Percentiles rank a stretch among this genome's conserved stretches.
phyloP scores from a whole-genome alignment of 2,329 filamentous ascomycete genomes.

The Helotiales sp. region DNA sequence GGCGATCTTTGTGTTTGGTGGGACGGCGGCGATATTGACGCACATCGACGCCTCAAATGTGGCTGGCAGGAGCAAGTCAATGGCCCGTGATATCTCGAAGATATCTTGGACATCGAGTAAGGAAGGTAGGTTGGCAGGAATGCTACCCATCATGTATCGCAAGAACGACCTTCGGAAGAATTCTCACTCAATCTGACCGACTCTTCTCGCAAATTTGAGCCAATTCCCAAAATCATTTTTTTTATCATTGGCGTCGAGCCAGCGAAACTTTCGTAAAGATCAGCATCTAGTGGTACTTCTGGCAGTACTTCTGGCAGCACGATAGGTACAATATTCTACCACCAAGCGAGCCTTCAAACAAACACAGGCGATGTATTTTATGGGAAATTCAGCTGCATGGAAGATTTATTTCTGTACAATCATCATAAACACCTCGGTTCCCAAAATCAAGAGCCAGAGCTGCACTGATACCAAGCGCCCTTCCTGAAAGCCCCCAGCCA shows the following conservation, averaged over 20 bases:
- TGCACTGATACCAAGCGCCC: not conserved
- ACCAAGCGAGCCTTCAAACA: not conserved
- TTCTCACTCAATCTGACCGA: too few species aligned
- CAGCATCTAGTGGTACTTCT: too few species aligned
- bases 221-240: too few species aligned
- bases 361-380: not conserved
- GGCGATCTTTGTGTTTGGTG: not conserved
- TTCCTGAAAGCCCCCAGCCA: constrained; percentile 18
- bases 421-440: constrained; percentile 7
- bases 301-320: too few species aligned
- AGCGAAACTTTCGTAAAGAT: too few species aligned
- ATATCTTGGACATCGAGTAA: not conserved
- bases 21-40: not conserved
- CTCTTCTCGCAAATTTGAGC: too few species aligned
- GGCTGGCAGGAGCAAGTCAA: not conserved
- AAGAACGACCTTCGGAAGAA: too few species aligned
- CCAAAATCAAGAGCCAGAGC: constrained; percentile 1
- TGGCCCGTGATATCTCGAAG: not conserved
- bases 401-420: not conserved
- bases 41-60: not conserved
- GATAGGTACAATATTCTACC: not conserved
- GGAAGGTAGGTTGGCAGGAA: too few species aligned
- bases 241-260: too few species aligned
- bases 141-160: too few species aligned
- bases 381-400: not conserved